Evolutionary conservation across 2,329 filamentous ascomycete species (phyloP).

Genomic region (Cladosporium colombiae): DNA sequence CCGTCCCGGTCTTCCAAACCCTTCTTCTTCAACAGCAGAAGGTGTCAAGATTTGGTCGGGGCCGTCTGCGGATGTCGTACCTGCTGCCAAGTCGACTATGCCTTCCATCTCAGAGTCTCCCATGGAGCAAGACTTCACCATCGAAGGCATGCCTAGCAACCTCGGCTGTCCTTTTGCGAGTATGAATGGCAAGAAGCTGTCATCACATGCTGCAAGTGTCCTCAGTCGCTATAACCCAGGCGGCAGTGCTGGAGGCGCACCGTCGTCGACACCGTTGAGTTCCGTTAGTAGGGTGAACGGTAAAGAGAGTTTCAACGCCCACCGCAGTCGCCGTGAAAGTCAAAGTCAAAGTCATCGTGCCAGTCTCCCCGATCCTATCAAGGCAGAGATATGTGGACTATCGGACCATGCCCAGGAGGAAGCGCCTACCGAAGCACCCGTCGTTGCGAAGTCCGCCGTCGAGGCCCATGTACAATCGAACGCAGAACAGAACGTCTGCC

Average conservation of each 20-base stretch:
- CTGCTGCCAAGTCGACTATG: conserved; percentile 39
- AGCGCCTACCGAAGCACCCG: conserved; percentile 6
- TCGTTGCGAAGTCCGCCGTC: conserved; percentile 23
- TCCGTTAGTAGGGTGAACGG: conserved; percentile 40
- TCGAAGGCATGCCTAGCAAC: conserved; percentile 75
- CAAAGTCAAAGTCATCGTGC: conserved; percentile 32
- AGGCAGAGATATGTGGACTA: conserved; percentile 39
- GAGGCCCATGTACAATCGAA: conserved; percentile 25
- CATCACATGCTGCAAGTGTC: conserved; percentile 42
- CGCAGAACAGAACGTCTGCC: conserved; percentile 65
- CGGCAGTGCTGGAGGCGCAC: conserved; percentile 17
- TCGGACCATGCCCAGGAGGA: conserved; percentile 30
- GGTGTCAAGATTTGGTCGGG: conserved; percentile 39
- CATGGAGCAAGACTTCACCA: conserved; percentile 88
- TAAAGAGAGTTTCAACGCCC: conserved; percentile 43
- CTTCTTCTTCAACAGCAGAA: conserved; percentile 22
- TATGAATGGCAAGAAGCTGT: conserved; percentile 45
- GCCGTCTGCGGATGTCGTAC: conserved; percentile 38
- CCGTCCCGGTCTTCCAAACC: conserved; percentile 22
- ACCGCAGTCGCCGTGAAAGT: conserved; percentile 29
- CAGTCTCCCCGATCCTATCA: conserved; percentile 39
- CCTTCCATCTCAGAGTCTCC: conserved; percentile 43
- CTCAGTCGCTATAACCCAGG: conserved; percentile 40
- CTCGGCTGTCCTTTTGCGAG: conserved; percentile 79
- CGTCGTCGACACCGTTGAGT: conserved; percentile 32